These are phyloP conservation scores for Picea sitchensis DNA, from an alignment of 75 land plant genomes.

Conservation along the genomic window DNA sequence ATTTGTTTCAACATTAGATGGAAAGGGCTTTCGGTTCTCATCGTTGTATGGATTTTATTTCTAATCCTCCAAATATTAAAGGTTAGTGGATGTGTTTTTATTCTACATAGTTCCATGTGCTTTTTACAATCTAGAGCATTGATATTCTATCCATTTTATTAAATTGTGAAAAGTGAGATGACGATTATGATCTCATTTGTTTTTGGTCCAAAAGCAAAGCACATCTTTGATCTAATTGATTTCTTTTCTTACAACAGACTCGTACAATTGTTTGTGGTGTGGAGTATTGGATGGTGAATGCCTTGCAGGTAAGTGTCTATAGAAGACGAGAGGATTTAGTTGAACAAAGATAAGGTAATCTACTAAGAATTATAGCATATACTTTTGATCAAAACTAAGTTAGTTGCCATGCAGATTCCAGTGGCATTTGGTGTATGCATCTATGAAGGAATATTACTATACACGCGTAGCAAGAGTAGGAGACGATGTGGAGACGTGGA, in stretches of 20 bases:
- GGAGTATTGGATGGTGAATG: slow-evolving; percentile 57
- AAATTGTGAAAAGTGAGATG: not conserved
- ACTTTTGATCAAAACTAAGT: not conserved
- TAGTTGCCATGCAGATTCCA: slow-evolving; percentile 47
- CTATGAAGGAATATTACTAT: slow-evolving; percentile 43
- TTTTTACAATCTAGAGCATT: no score
- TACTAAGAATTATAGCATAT: not conserved
- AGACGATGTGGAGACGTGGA: slow-evolving; percentile 37
- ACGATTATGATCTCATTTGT: no score
- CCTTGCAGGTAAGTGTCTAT: slow-evolving; percentile 44
- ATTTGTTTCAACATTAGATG: slow-evolving; percentile 45
- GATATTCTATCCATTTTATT: not conserved
- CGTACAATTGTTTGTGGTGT: slow-evolving; percentile 34
- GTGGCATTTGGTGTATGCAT: slow-evolving; percentile 49
- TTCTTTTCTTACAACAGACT: slow-evolving; percentile 34
- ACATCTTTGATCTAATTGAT: not conserved
- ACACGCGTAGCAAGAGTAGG: slow-evolving; percentile 46
- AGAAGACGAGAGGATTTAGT: not conserved
- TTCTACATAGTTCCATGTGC: no score
- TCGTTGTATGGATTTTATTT: slow-evolving; percentile 52
- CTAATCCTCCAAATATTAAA: slow-evolving; percentile 56
- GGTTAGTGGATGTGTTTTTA: slow-evolving; percentile 15
- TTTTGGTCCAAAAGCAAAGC: no score
- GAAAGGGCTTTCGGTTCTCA: slow-evolving; percentile 44
- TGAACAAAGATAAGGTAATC: not conserved